Percentiles rank a stretch among this genome's conserved stretches.
phyloP scores from a whole-genome alignment of 129 eudicot species.

The Artemisia tridentata region DNA sequence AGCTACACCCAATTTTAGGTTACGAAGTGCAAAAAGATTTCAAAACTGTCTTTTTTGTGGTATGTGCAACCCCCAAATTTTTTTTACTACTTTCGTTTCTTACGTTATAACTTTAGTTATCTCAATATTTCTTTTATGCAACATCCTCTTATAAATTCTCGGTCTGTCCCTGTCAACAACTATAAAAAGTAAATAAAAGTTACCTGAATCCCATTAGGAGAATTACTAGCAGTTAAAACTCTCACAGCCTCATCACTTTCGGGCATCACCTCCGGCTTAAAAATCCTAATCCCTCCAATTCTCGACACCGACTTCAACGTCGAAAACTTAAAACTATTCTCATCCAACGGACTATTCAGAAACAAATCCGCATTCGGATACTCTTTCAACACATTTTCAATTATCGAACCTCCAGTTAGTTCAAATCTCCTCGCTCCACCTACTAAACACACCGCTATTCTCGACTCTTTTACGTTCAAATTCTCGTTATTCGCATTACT shows the following conservation, averaged over 20 bases:
- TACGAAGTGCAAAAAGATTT: too few relatives aligned
- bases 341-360: constrained; percentile 69
- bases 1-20: too few relatives aligned
- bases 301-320: constrained; percentile 58
- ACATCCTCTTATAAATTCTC: too few relatives aligned
- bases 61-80: too few relatives aligned
- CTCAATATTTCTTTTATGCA: too few relatives aligned
- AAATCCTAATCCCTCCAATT: constrained; percentile 55
- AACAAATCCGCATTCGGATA: constrained; percentile 74
- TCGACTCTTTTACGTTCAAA: constrained; percentile 37
- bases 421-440: constrained; percentile 95
- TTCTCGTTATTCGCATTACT: background rate
- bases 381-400: constrained; percentile 47
- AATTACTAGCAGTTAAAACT: constrained; percentile 63
- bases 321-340: constrained; percentile 54
- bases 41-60: too few relatives aligned
- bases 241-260: constrained; percentile 64
- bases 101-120: too few relatives aligned
- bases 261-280: constrained; percentile 41
- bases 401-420: constrained; percentile 81
- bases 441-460: constrained; percentile 87
- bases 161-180: too few relatives aligned
- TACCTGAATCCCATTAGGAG: constrained; percentile 98
- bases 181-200: background rate
- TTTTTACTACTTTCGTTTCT: too few relatives aligned